Evolutionary conservation across 139 green algal species (phyloP).

Genomic region (Chlorella vulgaris): DNA sequence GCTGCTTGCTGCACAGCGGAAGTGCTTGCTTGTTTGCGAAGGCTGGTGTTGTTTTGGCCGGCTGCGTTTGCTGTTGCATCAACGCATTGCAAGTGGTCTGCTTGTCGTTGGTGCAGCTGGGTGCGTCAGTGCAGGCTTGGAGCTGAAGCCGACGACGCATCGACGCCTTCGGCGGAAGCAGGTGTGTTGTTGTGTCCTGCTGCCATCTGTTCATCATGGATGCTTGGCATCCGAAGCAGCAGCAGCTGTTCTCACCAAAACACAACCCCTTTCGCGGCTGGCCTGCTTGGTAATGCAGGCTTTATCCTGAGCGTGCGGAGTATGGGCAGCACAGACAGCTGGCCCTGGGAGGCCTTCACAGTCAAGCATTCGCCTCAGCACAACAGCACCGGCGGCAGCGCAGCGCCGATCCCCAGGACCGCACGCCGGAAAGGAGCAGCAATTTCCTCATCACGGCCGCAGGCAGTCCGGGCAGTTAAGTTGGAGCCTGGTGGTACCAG

Average conservation of each 20-base stretch:
- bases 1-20: not conserved
- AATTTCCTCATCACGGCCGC: no score
- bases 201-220: not conserved
- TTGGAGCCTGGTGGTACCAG: no score
- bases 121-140: not conserved
- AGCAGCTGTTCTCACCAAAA: not conserved
- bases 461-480: no score
- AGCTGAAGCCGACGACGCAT: not conserved
- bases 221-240: no score
- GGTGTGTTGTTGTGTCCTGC: not conserved
- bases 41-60: not conserved
- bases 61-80: not conserved
- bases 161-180: not conserved
- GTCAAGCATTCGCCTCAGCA: not conserved
- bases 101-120: conserved; percentile 10
- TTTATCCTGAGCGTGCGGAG: not conserved
- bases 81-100: not conserved
- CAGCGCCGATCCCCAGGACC: not conserved
- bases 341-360: not conserved
- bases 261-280: not conserved
- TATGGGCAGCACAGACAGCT: not conserved
- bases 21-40: not conserved
- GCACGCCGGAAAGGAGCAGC: not conserved
- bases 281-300: not conserved
- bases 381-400: not conserved